Conservation (phyloP, 1,284 basidiomycete species). For the Ganoderma resinaceum region DNA sequence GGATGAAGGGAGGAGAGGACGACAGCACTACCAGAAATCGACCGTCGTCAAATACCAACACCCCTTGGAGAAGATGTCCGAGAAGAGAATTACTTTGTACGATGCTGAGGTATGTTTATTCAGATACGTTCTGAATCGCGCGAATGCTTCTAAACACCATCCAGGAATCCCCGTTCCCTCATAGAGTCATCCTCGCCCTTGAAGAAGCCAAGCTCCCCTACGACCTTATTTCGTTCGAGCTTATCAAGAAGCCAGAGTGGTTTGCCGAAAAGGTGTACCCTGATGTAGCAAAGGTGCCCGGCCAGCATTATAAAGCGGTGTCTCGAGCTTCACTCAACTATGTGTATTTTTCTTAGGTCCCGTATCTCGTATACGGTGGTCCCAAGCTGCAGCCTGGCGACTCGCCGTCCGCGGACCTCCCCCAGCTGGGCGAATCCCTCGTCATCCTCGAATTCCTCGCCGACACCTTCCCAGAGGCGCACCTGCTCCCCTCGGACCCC, state of each 20-base stretch:
- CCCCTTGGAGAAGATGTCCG: not conserved
- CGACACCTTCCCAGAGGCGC: conserved; percentile 55
- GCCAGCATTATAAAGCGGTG: conserved; percentile 8
- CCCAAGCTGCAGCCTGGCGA: conserved; percentile 55
- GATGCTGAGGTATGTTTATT: not conserved
- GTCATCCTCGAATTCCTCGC: conserved; percentile 69
- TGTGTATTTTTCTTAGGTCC: no score
- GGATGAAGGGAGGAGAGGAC: not conserved
- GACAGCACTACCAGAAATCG: not conserved
- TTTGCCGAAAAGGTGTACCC: conserved; percentile 43
- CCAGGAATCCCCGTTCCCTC: conserved; percentile 7
- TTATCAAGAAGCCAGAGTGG: conserved; percentile 46
- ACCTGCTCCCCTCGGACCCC: conserved; percentile 60
- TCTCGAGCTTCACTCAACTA: conserved; percentile 20
- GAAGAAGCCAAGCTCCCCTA: conserved; percentile 28
- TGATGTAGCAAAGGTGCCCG: conserved; percentile 37
- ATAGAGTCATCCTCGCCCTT: conserved; percentile 9
- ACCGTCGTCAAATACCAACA: not conserved
- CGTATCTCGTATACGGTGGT: conserved; percentile 64
- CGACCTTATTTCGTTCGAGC: conserved; percentile 28
- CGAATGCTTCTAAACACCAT: not conserved
- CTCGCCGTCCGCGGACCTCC: conserved; percentile 57
- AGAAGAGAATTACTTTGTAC: not conserved
- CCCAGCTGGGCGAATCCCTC: conserved; percentile 63
- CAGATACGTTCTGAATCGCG: no score